phyloP scores from a whole-genome alignment of 768 basidiomycete species.

The Pisolithus microcarpus region DNA sequence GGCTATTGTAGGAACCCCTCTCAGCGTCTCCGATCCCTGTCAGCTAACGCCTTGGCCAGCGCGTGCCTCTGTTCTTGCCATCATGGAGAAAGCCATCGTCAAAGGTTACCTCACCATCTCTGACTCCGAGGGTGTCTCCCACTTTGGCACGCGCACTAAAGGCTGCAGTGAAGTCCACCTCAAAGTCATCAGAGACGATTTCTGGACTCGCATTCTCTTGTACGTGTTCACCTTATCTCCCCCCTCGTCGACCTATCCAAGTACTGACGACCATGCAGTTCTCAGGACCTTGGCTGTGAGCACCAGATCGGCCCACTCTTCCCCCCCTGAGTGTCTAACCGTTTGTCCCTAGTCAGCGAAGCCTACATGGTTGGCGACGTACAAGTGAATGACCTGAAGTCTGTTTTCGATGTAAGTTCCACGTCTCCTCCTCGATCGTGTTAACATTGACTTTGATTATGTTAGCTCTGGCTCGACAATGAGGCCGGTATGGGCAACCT shows the following conservation, averaged over 20 bases:
- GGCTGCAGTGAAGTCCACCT: slow-evolving; percentile 57
- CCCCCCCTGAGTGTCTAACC: background rate
- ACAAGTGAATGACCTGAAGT: slow-evolving; percentile 51
- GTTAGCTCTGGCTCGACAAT: slow-evolving; percentile 62
- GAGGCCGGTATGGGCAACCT: slow-evolving; percentile 30
- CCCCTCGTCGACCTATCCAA: slow-evolving; percentile 4
- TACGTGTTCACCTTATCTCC: slow-evolving; percentile 27
- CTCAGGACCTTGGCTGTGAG: slow-evolving; percentile 59
- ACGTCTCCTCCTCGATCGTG: background rate
- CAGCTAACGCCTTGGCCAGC: slow-evolving; percentile 31
- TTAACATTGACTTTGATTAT: background rate
- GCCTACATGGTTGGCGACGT: slow-evolving; percentile 70
- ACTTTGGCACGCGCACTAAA: slow-evolving; percentile 52
- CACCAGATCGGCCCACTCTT: background rate
- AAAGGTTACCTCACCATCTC: slow-evolving; percentile 55
- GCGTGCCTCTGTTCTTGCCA: slow-evolving; percentile 51
- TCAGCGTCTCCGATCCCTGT: background rate
- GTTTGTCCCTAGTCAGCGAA: slow-evolving; percentile 49
- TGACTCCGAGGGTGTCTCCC: slow-evolving; percentile 52
- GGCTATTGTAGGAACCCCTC: slow-evolving; percentile 18
- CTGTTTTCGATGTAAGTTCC: slow-evolving; percentile 53
- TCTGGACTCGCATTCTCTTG: slow-evolving; percentile 63
- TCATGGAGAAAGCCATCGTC: slow-evolving; percentile 51
- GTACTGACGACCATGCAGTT: slow-evolving; percentile 16
- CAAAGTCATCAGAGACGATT: slow-evolving; percentile 50